A percentile compares a stretch with the other conserved stretches of the same genome.
phyloP scores from a whole-genome alignment of 2,329 filamentous ascomycete genomes.

The Rhynchosporium graminicola region DNA sequence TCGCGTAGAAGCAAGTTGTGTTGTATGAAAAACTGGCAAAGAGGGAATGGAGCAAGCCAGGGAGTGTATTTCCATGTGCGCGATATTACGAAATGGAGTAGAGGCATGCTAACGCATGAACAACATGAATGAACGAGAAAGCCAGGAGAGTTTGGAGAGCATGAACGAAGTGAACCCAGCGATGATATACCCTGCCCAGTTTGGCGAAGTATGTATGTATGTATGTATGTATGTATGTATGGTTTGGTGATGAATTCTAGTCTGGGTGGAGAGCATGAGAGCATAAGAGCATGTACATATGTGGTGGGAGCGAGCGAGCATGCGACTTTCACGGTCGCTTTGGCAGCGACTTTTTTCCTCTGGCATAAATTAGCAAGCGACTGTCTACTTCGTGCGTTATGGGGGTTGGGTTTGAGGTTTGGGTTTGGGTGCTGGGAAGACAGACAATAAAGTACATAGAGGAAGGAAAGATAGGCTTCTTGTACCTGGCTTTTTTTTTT shows the following conservation, averaged over 20 bases:
- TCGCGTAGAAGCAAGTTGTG: background rate
- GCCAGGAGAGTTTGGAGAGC: background rate
- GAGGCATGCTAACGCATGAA: constrained; percentile 5
- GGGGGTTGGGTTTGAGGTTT: too few relatives aligned
- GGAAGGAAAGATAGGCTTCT: too few relatives aligned
- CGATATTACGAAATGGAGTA: background rate
- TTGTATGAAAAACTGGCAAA: background rate
- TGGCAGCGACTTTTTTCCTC: too few relatives aligned
- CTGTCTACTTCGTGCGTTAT: too few relatives aligned
- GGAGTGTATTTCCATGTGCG: background rate
- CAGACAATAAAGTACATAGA: too few relatives aligned
- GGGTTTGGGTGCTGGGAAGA: too few relatives aligned
- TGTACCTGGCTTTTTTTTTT: too few relatives aligned
- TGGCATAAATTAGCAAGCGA: too few relatives aligned
- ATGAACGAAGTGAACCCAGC: constrained; percentile 2
- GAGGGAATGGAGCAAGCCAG: background rate
- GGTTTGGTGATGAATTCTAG: background rate
- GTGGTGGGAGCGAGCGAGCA: too few relatives aligned
- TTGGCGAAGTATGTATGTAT: constrained; percentile 8
- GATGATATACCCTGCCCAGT: constrained; percentile 11
- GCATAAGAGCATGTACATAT: too few relatives aligned
- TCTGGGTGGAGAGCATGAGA: too few relatives aligned
- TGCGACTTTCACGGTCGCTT: too few relatives aligned
- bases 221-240: background rate
- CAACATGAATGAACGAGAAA: constrained; percentile 4